phyloP scores from a whole-genome alignment of 1,139 yeast species.

The Blastobotrys buckinghamii region DNA sequence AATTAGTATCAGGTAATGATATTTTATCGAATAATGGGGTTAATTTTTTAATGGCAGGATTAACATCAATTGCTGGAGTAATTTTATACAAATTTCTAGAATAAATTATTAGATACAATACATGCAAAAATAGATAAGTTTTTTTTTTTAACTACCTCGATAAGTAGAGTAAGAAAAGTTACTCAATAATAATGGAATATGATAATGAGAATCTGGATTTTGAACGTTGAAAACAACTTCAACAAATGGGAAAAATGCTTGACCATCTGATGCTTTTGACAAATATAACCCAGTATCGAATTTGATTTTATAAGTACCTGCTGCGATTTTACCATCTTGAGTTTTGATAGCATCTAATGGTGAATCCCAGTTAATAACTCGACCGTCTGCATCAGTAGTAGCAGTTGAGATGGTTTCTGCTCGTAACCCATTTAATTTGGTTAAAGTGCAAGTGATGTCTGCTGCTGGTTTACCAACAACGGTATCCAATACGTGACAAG shows the following conservation, averaged over 20 bases:
- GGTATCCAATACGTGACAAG: slow-evolving; percentile 86
- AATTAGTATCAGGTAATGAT: slow-evolving; percentile 26
- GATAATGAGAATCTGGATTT: slow-evolving; percentile 71
- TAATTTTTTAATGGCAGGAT: slow-evolving; percentile 36
- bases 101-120: background rate
- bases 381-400: slow-evolving; percentile 70
- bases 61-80: slow-evolving; percentile 31
- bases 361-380: slow-evolving; percentile 60
- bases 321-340: slow-evolving; percentile 37
- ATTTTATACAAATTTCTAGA: slow-evolving; percentile 19
- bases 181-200: slow-evolving; percentile 74
- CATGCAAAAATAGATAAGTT: background rate
- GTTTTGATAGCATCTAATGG: slow-evolving; percentile 23
- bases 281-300: slow-evolving; percentile 71
- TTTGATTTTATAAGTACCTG: slow-evolving; percentile 68
- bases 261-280: slow-evolving; percentile 29
- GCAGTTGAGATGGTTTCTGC: slow-evolving; percentile 43
- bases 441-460: slow-evolving; percentile 41
- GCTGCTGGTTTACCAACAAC: slow-evolving; percentile 76
- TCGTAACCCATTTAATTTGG: slow-evolving; percentile 25
- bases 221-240: slow-evolving; percentile 67
- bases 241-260: slow-evolving; percentile 69
- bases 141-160: slow-evolving; percentile 54
- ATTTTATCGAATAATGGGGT: slow-evolving; percentile 40
- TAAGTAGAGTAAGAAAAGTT: slow-evolving; percentile 85